Evolutionary conservation across 208 protist species (phyloP).

Genomic region (Trypanosoma conorhini): DNA sequence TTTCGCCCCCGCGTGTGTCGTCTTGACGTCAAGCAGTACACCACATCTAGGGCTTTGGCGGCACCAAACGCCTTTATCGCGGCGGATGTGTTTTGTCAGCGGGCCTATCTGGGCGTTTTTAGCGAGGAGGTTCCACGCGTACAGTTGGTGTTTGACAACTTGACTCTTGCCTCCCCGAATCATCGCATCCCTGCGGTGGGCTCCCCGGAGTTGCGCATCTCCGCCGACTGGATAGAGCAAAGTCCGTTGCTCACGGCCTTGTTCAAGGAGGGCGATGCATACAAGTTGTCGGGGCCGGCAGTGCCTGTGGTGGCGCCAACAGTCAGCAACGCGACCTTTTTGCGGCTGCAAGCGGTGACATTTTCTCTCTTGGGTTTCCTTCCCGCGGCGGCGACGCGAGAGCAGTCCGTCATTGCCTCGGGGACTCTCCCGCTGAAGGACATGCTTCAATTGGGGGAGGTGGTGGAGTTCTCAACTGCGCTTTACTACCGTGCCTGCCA

Average conservation of each 20-base stretch:
- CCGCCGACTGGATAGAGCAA: slow-evolving; percentile 45
- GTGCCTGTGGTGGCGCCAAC: slow-evolving; percentile 45
- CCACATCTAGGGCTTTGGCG: slow-evolving; percentile 51
- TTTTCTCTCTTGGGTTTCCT: slow-evolving; percentile 55
- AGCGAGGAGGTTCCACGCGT: slow-evolving; percentile 43
- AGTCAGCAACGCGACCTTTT: slow-evolving; percentile 50
- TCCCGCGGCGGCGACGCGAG: slow-evolving; percentile 17
- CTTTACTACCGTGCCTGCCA: slow-evolving; percentile 57
- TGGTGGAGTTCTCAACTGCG: slow-evolving; percentile 36
- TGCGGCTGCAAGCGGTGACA: slow-evolving; percentile 55
- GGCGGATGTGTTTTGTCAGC: slow-evolving; percentile 62
- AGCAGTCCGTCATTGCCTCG: slow-evolving; percentile 49
- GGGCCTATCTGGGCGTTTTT: slow-evolving; percentile 67
- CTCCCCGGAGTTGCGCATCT: slow-evolving; percentile 43
- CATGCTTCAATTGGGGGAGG: slow-evolving; percentile 38
- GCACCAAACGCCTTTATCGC: slow-evolving; percentile 58
- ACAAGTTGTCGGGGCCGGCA: slow-evolving; percentile 23
- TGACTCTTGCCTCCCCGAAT: slow-evolving; percentile 30
- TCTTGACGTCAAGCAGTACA: slow-evolving; percentile 62
- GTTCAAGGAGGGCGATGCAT: slow-evolving; percentile 25
- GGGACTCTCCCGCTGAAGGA: slow-evolving; percentile 59
- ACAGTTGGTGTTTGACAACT: slow-evolving; percentile 51
- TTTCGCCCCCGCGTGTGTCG: slow-evolving; percentile 47
- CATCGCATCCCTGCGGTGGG: slow-evolving; percentile 36
- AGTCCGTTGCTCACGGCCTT: slow-evolving; percentile 36